Base-by-base conservation (phyloP, 179 eudicot species). In the Silene coronaria region DNA sequence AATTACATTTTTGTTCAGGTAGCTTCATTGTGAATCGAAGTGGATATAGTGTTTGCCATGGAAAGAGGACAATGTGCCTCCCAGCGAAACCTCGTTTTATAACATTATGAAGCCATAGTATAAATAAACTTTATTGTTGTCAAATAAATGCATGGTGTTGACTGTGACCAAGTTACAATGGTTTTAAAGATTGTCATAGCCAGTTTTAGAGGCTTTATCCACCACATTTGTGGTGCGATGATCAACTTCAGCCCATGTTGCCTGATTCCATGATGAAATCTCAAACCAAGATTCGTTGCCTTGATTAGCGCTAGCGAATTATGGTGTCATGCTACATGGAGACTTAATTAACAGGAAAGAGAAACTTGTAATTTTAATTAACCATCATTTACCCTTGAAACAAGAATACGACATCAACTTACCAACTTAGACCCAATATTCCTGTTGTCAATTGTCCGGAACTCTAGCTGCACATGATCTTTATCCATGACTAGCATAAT, bases 401-500 rank as follows among this genome's bases (percentile, higher is more conserved):
- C 42, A 51, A 51, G 42, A 61, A 17, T n/a, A 71, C n/a, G 19
- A 71, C 46, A 53, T 27, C 27, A 53, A 14, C n/a, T 34, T 66
- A 38, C 27, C 63, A 53, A 14, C n/a, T 34, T 34, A 38, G 48
- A 6, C 34, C 73, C 21, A 6, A 16, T 19, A 46, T 22, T 46
- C 34, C 59, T 70, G 57, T 42, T 69, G 72, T 55, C 72, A 69
- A 45, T 21, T 69, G 9, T 32, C 4, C 2, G 38, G 38, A 48
- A 70, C 24, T 24, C 42, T 27, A 48, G 61, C 51, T 51, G 62
- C 74, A 24, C 28, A 51, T 70, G 61, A 48, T 70, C 23, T 17
- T 42, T 24, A 70, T 19, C 32, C 58, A 42, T 34, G 3, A 23
- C 48, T 34, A 67, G 19, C 48, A 5, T 62, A 26, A 62, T 24